Percentiles rank a stretch among this genome's conserved stretches.
These are phyloP conservation scores for Barnettozyma salicaria DNA, from an alignment of 805 yeast genomes.

Conservation along the genomic window DNA sequence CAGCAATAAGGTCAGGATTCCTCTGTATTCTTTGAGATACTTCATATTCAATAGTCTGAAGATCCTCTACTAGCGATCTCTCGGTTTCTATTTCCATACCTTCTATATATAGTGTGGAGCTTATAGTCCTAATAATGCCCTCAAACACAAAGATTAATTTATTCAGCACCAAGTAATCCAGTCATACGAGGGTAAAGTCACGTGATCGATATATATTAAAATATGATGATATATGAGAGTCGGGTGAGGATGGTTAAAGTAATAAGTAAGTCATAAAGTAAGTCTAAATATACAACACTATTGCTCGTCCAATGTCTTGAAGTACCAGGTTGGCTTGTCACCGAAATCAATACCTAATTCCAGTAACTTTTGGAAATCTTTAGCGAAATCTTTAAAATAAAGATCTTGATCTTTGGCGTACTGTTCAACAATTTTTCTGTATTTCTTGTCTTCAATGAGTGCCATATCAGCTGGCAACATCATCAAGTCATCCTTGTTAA, in stretches of 20 bases:
- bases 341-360: conserved; percentile 70
- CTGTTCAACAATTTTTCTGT: conserved; percentile 52
- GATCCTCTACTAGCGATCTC: conserved; percentile 47
- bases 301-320: conserved; percentile 71
- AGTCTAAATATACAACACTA: neutral
- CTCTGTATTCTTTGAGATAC: conserved; percentile 53
- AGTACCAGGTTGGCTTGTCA: conserved; percentile 37
- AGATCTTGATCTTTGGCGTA: conserved; percentile 61
- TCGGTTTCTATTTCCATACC: conserved; percentile 33
- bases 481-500: conserved; percentile 61
- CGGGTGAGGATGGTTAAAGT: too few species aligned
- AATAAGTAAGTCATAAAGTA: too few species aligned
- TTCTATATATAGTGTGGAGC: too few species aligned
- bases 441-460: conserved; percentile 53
- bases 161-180: too few species aligned
- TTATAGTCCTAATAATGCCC: too few species aligned
- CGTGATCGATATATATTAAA: too few species aligned
- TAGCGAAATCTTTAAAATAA: conserved; percentile 60
- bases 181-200: too few species aligned
- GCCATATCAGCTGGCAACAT: conserved; percentile 84
- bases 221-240: too few species aligned
- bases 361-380: conserved; percentile 61
- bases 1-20: conserved; percentile 49
- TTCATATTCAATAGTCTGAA: conserved; percentile 67
- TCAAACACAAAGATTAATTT: too few species aligned